phyloP scores from a whole-genome alignment of 495 filamentous ascomycete genomes.

The Aspergillus nanangensis region DNA sequence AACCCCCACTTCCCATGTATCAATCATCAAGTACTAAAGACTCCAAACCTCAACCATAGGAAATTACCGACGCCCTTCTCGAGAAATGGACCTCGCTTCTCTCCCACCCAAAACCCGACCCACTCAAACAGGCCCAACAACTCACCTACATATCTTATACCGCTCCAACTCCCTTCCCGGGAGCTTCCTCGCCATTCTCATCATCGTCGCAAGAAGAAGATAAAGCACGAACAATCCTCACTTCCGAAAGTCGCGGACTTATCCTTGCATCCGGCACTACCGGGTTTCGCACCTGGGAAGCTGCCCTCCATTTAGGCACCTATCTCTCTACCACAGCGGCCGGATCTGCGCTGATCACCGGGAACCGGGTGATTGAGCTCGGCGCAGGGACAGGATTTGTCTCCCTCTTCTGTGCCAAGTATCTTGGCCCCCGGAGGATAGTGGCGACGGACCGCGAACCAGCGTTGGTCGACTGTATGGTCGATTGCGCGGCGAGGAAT shows the following conservation, averaged over 20 bases:
- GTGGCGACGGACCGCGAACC: constrained; percentile 79
- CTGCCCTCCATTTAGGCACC: constrained; percentile 76
- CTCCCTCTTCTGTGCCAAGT: constrained; percentile 72
- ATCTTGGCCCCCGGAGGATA: constrained; percentile 59
- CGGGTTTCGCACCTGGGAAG: constrained; percentile 90
- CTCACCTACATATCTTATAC: constrained; percentile 73
- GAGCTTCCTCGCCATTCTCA: constrained; percentile 36
- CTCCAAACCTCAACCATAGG: constrained; percentile 40
- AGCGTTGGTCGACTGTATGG: constrained; percentile 64
- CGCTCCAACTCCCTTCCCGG: constrained; percentile 28
- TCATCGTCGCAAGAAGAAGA: too few relatives aligned
- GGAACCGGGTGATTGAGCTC: constrained; percentile 73
- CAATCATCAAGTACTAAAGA: background rate
- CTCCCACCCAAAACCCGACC: constrained; percentile 52
- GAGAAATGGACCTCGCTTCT: constrained; percentile 55
- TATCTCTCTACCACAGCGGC: constrained; percentile 53
- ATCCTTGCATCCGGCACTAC: constrained; percentile 76
- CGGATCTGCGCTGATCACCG: constrained; percentile 40
- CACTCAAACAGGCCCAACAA: constrained; percentile 63
- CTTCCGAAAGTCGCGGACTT: constrained; percentile 63
- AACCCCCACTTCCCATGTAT: too few relatives aligned
- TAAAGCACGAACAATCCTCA: constrained; percentile 32
- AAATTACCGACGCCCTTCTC: constrained; percentile 71
- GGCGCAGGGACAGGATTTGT: constrained; percentile 87
- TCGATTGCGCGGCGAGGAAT: constrained; percentile 65